Percentiles rank a stretch among this genome's conserved stretches.
Conservation (phyloP, 805 yeast genomes). For the Kregervanrija delftensis region DNA sequence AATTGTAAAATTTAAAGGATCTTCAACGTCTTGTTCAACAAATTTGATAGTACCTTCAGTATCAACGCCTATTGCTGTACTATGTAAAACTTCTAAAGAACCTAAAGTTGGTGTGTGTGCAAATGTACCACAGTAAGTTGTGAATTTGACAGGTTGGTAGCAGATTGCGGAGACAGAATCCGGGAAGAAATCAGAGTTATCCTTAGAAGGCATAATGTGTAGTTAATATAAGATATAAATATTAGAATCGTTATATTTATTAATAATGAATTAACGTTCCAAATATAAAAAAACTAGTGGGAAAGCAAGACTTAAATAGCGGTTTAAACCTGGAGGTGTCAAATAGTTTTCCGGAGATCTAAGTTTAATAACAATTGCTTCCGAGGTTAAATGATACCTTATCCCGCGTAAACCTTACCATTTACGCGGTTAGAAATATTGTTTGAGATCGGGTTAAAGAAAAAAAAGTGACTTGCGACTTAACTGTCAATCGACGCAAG, state of each 20-base stretch:
- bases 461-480: too few species aligned
- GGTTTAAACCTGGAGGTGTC: too few species aligned
- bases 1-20: slow-evolving; percentile 10
- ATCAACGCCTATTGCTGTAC: slow-evolving; percentile 61
- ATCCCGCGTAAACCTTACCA: too few species aligned
- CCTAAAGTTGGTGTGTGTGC: slow-evolving; percentile 65
- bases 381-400: too few species aligned
- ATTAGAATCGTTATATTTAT: background rate
- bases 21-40: slow-evolving; percentile 12
- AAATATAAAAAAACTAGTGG: too few species aligned
- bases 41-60: slow-evolving; percentile 45
- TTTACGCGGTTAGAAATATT: too few species aligned
- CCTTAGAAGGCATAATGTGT: slow-evolving; percentile 13
- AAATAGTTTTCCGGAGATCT: too few species aligned
- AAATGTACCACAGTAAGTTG: slow-evolving; percentile 61
- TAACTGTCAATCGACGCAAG: too few species aligned
- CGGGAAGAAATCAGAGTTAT: slow-evolving; percentile 5
- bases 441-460: too few species aligned
- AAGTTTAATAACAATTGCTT: too few species aligned
- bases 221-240: background rate
- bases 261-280: background rate
- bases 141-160: slow-evolving; percentile 16
- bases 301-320: too few species aligned
- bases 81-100: slow-evolving; percentile 44
- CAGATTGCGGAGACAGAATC: slow-evolving; percentile 15